These are phyloP conservation scores for Neurospora cerealis DNA, from an alignment of 495 filamentous ascomycete species.

Conservation along the genomic window DNA sequence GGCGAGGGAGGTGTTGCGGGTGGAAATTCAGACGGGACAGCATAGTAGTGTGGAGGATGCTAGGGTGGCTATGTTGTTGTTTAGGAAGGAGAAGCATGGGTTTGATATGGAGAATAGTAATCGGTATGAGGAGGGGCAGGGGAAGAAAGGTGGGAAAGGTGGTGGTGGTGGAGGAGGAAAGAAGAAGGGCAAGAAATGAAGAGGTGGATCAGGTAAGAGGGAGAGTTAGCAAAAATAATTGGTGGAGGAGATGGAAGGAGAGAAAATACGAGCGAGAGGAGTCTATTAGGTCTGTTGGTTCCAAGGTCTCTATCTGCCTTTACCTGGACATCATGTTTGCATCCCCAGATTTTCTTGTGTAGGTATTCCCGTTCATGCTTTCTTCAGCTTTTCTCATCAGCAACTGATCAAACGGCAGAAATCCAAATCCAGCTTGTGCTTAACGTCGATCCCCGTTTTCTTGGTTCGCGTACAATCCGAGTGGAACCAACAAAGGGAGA, in stretches of 20 bases:
- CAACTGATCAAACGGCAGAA: neutral
- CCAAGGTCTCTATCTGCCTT: neutral
- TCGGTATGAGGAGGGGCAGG: conserved; percentile 42
- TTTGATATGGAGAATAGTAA: conserved; percentile 74
- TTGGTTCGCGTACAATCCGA: neutral
- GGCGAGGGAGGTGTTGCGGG: conserved; percentile 64
- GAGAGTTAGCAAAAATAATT: neutral
- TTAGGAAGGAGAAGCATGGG: conserved; percentile 63
- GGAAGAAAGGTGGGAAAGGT: conserved; percentile 17
- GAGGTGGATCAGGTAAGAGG: neutral
- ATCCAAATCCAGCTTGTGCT: neutral
- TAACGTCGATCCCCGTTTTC: neutral
- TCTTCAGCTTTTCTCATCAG: neutral
- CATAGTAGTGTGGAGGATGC: conserved; percentile 75
- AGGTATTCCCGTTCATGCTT: neutral
- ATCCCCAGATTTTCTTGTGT: neutral
- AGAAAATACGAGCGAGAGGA: neutral
- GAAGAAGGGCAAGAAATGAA: conserved; percentile 17
- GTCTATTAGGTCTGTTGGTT: neutral
- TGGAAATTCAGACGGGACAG: conserved; percentile 73
- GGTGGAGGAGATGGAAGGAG: neutral
- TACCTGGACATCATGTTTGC: neutral
- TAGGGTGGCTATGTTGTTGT: conserved; percentile 76
- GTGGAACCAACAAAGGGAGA: neutral
- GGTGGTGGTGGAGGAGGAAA: neutral